phyloP scores from a whole-genome alignment of 148 eudicot genomes.

The Fallopia convolvulus region DNA sequence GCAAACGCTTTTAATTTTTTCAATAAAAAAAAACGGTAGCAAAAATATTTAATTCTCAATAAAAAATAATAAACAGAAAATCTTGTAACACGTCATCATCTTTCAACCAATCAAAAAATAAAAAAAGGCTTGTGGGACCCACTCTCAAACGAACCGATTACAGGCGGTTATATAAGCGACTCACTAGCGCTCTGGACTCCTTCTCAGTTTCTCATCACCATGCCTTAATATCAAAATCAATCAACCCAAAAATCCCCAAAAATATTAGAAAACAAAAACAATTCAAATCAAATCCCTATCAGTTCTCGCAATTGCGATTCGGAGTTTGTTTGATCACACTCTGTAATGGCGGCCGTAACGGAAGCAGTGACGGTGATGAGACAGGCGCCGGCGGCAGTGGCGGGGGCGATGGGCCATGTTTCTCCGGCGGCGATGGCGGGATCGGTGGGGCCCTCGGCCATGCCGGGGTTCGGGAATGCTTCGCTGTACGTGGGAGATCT shows the following conservation, averaged over 20 bases:
- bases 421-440: neutral
- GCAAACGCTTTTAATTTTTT: neutral
- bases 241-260: neutral
- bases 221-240: neutral
- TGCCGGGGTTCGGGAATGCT: slow-evolving; percentile 19
- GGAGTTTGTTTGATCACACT: neutral
- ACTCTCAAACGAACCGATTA: neutral
- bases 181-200: neutral
- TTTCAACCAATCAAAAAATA: neutral
- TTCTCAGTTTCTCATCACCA: neutral
- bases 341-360: neutral
- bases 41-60: neutral
- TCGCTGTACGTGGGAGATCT: slow-evolving; percentile 61
- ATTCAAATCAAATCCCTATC: too few species aligned
- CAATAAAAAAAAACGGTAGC: too few species aligned
- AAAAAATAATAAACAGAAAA: neutral
- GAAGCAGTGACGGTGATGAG: neutral
- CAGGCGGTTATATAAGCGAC: neutral
- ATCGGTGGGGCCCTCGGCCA: neutral
- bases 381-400: neutral
- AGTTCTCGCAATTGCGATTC: too few species aligned
- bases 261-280: neutral
- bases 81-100: neutral
- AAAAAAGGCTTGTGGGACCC: neutral
- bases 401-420: neutral